Evolutionary conservation across 2,329 filamentous ascomycete genomes (phyloP).

Genomic region (Pseudogymnoascus sp.): DNA sequence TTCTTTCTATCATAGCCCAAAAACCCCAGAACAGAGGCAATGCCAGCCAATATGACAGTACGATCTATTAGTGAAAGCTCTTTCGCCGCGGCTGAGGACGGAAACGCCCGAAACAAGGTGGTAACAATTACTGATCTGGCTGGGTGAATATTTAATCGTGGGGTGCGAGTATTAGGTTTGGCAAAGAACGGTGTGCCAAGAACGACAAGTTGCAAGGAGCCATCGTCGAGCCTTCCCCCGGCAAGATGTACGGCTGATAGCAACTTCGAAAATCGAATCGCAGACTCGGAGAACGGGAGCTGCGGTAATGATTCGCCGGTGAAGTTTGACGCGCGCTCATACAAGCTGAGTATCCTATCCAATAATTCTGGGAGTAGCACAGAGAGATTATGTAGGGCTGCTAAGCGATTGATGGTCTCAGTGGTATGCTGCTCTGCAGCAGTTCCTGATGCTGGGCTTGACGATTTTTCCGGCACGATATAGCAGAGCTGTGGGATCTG

Average conservation of each 20-base stretch:
- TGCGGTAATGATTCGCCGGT: slow-evolving; percentile 62
- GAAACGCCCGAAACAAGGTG: slow-evolving; percentile 62
- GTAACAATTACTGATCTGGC: slow-evolving; percentile 55
- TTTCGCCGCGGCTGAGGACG: slow-evolving; percentile 54
- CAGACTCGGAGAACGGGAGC: slow-evolving; percentile 62
- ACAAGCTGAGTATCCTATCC: slow-evolving; percentile 66
- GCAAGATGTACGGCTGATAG: slow-evolving; percentile 58
- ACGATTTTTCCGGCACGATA: slow-evolving; percentile 25
- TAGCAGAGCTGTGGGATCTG: slow-evolving; percentile 54
- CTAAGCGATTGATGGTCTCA: slow-evolving; percentile 21
- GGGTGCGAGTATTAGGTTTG: slow-evolving; percentile 36
- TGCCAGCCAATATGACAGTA: slow-evolving; percentile 72
- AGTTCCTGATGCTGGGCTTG: slow-evolving; percentile 17
- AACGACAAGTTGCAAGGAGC: slow-evolving; percentile 56
- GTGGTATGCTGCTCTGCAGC: slow-evolving; percentile 25
- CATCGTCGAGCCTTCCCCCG: slow-evolving; percentile 52
- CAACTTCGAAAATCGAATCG: slow-evolving; percentile 64
- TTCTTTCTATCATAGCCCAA: slow-evolving; percentile 82
- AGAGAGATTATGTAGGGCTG: slow-evolving; percentile 43
- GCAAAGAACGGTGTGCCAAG: slow-evolving; percentile 49
- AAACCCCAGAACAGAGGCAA: slow-evolving; percentile 73
- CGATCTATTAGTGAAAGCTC: slow-evolving; percentile 65
- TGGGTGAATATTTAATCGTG: slow-evolving; percentile 47
- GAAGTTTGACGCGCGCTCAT: slow-evolving; percentile 55
- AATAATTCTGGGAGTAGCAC: slow-evolving; percentile 61